These are phyloP conservation scores for Sporobolomyces pararoseus DNA, from an alignment of 768 basidiomycete species.

Conservation along the genomic window DNA sequence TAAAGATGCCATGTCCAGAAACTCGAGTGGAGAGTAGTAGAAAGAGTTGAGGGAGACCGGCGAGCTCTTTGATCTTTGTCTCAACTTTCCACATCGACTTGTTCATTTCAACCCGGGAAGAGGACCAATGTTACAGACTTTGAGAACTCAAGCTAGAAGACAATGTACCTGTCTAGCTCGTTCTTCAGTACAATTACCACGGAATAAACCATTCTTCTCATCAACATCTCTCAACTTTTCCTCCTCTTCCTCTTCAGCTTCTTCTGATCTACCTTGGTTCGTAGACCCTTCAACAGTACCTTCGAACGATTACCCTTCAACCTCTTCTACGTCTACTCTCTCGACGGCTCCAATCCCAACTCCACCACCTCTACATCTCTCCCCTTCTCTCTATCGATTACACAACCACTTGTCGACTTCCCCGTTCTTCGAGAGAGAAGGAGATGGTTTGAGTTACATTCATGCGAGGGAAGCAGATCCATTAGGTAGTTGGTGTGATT, in stretches of 20 bases:
- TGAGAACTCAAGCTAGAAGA: too few species aligned
- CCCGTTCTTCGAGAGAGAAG: constrained; percentile 42
- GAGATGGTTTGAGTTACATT: constrained; percentile 38
- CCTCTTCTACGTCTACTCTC: neutral
- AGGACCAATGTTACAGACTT: too few species aligned
- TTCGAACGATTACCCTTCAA: neutral
- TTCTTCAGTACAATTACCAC: too few species aligned
- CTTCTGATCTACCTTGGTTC: constrained; percentile 33
- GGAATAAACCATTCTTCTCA: neutral
- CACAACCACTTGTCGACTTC: constrained; percentile 38
- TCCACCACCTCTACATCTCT: constrained; percentile 34
- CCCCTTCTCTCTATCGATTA: constrained; percentile 28
- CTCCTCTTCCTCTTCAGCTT: neutral
- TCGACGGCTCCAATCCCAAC: constrained; percentile 31
- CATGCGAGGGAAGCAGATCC: constrained; percentile 40
- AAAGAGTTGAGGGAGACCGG: neutral
- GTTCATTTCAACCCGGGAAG: too few species aligned
- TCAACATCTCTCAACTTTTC: neutral
- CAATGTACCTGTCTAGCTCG: neutral
- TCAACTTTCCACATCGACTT: too few species aligned
- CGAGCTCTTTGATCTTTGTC: too few species aligned
- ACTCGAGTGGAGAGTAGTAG: neutral
- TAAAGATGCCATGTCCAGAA: neutral
- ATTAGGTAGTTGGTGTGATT: constrained; percentile 41
- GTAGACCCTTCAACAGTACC: constrained; percentile 27